A percentile compares a stretch with the other conserved stretches of the same genome.
phyloP scores from a whole-genome alignment of 1,139 yeast genomes.

The Suhomyces ambrosiae region DNA sequence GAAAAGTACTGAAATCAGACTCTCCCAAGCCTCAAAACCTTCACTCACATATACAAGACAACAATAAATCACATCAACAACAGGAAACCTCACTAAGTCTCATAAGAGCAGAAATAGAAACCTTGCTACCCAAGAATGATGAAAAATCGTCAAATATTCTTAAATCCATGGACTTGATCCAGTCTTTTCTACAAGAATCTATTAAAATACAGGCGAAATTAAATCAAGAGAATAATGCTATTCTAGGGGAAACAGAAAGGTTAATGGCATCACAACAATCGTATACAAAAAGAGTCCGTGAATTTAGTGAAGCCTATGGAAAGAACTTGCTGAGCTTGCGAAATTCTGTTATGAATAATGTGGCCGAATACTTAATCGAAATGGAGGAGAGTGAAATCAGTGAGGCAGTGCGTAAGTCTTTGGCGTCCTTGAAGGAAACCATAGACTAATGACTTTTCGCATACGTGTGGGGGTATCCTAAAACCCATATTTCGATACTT shows the following conservation, averaged over 20 bases:
- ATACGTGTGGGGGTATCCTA: no score
- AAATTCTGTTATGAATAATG: constrained; percentile 3
- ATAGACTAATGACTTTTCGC: neutral
- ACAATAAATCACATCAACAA: neutral
- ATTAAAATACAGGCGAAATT: constrained; percentile 5
- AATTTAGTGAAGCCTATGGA: constrained; percentile 9
- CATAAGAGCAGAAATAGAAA: constrained; percentile 2
- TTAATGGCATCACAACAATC: constrained; percentile 13
- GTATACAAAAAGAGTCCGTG: constrained; percentile 10
- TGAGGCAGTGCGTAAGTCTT: neutral
- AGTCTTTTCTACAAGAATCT: constrained; percentile 5
- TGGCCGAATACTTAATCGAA: constrained; percentile 5
- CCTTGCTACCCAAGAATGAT: constrained; percentile 2
- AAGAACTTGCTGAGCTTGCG: constrained; percentile 4
- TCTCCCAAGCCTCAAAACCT: neutral
- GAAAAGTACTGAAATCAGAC: constrained; percentile 22
- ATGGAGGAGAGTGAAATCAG: constrained; percentile 1
- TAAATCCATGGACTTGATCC: constrained; percentile 8
- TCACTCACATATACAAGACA: neutral
- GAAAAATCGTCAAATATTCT: constrained; percentile 1
- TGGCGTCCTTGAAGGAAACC: neutral
- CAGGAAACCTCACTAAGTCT: neutral
- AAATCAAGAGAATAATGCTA: constrained; percentile 3
- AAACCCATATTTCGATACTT: no score
- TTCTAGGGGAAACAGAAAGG: constrained; percentile 14